phyloP scores from a whole-genome alignment of 208 protist genomes.

The Acanthamoeba healyi region DNA sequence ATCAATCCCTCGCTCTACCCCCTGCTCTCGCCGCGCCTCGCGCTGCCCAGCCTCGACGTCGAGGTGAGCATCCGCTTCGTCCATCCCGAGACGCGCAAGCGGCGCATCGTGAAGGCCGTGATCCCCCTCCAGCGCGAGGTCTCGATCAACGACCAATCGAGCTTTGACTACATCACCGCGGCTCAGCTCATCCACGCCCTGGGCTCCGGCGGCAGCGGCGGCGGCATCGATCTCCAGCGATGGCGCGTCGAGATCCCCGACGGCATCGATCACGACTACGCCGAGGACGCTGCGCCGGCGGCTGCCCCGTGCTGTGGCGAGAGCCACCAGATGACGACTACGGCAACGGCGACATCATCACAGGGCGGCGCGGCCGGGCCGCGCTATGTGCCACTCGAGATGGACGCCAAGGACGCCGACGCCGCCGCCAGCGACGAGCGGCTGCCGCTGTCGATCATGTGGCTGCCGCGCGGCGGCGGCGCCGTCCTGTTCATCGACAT shows the following conservation, averaged over 20 bases:
- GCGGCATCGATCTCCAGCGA: slow-evolving; percentile 15
- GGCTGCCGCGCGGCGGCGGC: background rate
- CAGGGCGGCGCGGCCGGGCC: background rate
- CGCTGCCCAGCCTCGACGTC: background rate
- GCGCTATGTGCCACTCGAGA: background rate
- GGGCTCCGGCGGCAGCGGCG: background rate
- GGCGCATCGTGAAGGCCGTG: background rate
- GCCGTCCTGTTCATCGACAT: slow-evolving; percentile 33
- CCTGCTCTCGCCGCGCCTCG: background rate
- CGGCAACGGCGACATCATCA: background rate
- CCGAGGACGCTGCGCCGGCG: background rate
- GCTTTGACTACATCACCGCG: slow-evolving; percentile 45
- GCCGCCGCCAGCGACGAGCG: background rate
- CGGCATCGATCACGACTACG: background rate
- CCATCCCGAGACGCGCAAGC: background rate
- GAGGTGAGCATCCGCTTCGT: slow-evolving; percentile 37
- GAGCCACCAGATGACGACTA: background rate
- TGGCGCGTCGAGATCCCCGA: slow-evolving; percentile 40
- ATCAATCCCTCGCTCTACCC: background rate
- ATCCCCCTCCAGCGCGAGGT: slow-evolving; percentile 10
- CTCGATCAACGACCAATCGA: background rate
- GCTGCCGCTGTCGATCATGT: slow-evolving; percentile 42
- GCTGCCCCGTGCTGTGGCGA: background rate
- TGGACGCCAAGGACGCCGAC: background rate
- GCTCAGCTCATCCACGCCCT: background rate